Evolutionary conservation across 1,284 basidiomycete genomes (phyloP), one percentile per base, ranked within the genome.

Genomic region (Vanrija sp.): DNA sequence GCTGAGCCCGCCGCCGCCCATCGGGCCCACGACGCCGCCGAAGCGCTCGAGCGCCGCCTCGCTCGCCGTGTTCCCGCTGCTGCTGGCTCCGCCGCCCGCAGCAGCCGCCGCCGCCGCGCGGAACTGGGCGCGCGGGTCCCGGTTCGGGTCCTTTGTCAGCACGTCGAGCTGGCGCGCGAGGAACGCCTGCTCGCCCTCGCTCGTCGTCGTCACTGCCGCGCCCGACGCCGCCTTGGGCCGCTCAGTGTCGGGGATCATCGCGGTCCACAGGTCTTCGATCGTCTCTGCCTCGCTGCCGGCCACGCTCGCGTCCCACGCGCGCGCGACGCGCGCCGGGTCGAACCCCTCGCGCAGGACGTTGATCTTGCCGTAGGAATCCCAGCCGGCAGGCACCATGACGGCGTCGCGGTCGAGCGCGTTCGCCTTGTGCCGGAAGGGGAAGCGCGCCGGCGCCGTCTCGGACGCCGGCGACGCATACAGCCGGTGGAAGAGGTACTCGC

Each of bases 361-460:
- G 60, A 98, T 97, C 79, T 98, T 98, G 3, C 92, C 93, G 88
- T 90, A 97, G 60, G 87, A 89, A 72, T 98, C 95, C 96, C 95
- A 98, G 3, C 95, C 96, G 1, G 88, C 82, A 1, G 95, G 96
- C 1, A 98, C 85, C 45, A 96, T 82, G 45, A 98, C 87, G 8
- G 84, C 86, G 66, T 97, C 93, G 27, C 93, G 83, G 69, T 98
- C 95, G 23, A 98, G 80, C 0, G 90, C 88, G 68, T 96, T 97
- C 0, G 95, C 87, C 57, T 87, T 86, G 55, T 90, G 83, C 3
- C 81, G 77, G 75, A 97, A 98, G 0, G 89, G 85, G 75, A 96
- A 96, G 77, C 78, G 20, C 81, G 84, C 19, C 18, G 84, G 81
- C 7, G 80, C 76, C 4, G 81, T 75, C 44, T 85, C 84, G 6